phyloP scores from a whole-genome alignment of 2,329 filamentous ascomycete species.

The Fusarium sp. region DNA sequence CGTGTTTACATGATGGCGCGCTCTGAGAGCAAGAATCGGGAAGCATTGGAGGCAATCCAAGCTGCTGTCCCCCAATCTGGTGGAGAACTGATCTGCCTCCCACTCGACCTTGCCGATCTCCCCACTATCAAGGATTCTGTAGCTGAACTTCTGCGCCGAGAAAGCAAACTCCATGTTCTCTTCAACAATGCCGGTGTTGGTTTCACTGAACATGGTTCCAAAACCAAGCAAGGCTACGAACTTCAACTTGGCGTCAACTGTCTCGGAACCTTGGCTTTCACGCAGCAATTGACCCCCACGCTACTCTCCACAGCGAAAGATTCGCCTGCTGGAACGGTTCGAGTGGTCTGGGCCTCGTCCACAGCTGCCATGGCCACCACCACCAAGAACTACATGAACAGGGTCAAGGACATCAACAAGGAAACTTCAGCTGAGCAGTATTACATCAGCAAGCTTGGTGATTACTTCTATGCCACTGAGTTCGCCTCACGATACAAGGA shows the following conservation, averaged over 20 bases:
- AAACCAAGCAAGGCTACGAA: conserved; percentile 52
- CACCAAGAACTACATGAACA: conserved; percentile 35
- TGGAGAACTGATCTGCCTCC: conserved; percentile 52
- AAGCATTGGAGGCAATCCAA: conserved; percentile 55
- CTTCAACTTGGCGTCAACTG: conserved; percentile 54
- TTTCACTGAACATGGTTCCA: conserved; percentile 48
- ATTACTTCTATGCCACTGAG: conserved; percentile 47
- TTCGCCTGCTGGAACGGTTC: conserved; percentile 42
- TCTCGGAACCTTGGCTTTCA: conserved; percentile 52
- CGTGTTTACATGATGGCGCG: conserved; percentile 63
- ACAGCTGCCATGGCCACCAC: conserved; percentile 24
- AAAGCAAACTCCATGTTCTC: conserved; percentile 48
- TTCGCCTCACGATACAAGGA: conserved; percentile 41
- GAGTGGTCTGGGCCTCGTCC: conserved; percentile 48
- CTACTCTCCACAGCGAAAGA: conserved; percentile 46
- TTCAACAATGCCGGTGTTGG: conserved; percentile 56
- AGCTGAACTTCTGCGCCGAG: conserved; percentile 32
- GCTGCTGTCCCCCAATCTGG: conserved; percentile 44
- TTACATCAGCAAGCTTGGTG: conserved; percentile 45
- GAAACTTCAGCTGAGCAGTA: conserved; percentile 34
- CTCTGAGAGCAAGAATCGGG: conserved; percentile 51
- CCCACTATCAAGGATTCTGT: conserved; percentile 43
- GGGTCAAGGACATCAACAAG: conserved; percentile 29
- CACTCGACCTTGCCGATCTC: conserved; percentile 53
- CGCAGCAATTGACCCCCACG: conserved; percentile 49